Evolutionary conservation across 768 basidiomycete species (phyloP).

Genomic region (Amanita pseudoporphyria): DNA sequence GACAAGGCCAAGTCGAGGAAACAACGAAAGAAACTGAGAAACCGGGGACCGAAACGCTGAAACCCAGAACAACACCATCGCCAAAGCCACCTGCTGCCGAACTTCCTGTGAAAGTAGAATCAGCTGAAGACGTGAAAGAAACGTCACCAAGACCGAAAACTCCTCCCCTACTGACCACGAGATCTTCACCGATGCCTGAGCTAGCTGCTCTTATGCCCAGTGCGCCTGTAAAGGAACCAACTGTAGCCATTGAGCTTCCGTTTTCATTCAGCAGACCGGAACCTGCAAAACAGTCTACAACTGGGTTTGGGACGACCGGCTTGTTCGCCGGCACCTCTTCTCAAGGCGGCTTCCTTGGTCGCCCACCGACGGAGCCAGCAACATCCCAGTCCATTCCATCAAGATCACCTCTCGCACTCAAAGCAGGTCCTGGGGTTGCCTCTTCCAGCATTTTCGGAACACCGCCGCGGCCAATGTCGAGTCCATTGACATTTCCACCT

Average conservation of each 20-base stretch:
- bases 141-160: slow-evolving; percentile 45
- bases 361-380: background rate
- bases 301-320: background rate
- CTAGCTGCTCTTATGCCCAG: slow-evolving; percentile 5
- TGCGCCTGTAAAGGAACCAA: background rate
- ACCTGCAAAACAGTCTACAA: background rate
- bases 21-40: slow-evolving; percentile 7
- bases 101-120: slow-evolving; percentile 20
- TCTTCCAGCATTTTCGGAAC: background rate
- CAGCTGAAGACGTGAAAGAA: slow-evolving; percentile 15
- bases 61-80: slow-evolving; percentile 26
- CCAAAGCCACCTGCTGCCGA: slow-evolving; percentile 29
- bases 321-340: background rate
- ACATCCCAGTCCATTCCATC: background rate
- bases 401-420: background rate
- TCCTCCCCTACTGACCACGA: slow-evolving; percentile 33
- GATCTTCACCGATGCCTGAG: slow-evolving; percentile 2
- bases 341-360: background rate
- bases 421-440: background rate
- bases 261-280: background rate
- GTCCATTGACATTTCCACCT: background rate
- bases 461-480: background rate
- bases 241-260: background rate
- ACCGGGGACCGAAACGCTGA: slow-evolving; percentile 8
- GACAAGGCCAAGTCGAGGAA: slow-evolving; percentile 34